Evolutionary conservation across 495 filamentous ascomycete species (phyloP).

Genomic region (Trichoderma asperelloides): DNA sequence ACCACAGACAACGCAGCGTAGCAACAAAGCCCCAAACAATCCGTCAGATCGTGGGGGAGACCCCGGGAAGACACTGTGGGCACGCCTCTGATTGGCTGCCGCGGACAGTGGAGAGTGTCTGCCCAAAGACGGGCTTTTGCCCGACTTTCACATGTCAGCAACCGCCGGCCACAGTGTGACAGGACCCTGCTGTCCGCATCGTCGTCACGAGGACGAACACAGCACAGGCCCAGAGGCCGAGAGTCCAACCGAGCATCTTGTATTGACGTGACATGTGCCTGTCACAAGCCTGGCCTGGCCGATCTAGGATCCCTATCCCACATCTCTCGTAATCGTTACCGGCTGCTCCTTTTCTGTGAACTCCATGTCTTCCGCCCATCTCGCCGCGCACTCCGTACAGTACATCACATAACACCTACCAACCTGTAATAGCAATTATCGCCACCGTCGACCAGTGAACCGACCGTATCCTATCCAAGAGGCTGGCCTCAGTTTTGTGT

Average conservation of each 20-base stretch:
- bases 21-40: no score
- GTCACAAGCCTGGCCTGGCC: neutral
- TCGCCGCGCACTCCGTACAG: neutral
- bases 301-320: neutral
- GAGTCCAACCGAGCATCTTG: neutral
- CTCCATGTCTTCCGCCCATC: neutral
- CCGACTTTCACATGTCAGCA: constrained; percentile 1
- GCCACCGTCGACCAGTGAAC: neutral
- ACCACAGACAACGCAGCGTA: no score
- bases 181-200: neutral
- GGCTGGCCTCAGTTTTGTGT: neutral
- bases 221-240: neutral
- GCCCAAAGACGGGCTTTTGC: no score
- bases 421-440: neutral
- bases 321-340: neutral
- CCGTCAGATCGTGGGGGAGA: constrained; percentile 5
- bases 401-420: neutral
- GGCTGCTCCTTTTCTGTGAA: neutral
- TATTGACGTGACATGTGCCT: neutral
- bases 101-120: constrained; percentile 2
- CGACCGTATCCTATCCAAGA: neutral
- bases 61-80: constrained; percentile 4
- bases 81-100: constrained; percentile 9
- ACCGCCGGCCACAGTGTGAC: neutral
- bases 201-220: neutral